These are phyloP conservation scores for Apiospora aurea DNA, from an alignment of 2,329 filamentous ascomycete species.

Conservation along the genomic window DNA sequence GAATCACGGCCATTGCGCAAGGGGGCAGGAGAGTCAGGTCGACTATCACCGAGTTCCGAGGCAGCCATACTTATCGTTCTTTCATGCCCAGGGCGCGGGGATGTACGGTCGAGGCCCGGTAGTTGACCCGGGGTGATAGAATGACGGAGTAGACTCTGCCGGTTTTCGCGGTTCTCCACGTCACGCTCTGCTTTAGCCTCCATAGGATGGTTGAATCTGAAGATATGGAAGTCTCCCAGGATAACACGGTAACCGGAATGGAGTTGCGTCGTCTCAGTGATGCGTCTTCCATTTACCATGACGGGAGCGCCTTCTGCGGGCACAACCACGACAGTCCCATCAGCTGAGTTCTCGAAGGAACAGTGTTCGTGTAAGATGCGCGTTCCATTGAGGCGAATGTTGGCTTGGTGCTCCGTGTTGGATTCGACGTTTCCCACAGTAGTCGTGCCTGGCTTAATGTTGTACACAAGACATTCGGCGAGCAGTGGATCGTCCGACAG, in stretches of 20 bases:
- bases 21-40: slow-evolving; percentile 81
- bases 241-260: slow-evolving; percentile 95
- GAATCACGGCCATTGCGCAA: slow-evolving; percentile 77
- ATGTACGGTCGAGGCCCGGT: slow-evolving; percentile 62
- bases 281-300: slow-evolving; percentile 95
- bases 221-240: slow-evolving; percentile 97
- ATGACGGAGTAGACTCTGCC: slow-evolving; percentile 85
- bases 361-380: slow-evolving; percentile 94
- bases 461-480: slow-evolving; percentile 96
- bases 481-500: slow-evolving; percentile 92
- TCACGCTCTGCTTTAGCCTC: slow-evolving; percentile 93
- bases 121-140: slow-evolving; percentile 72
- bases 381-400: slow-evolving; percentile 92
- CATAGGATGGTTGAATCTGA: slow-evolving; percentile 96
- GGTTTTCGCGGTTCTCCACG: slow-evolving; percentile 62
- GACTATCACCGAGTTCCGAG: slow-evolving; percentile 80
- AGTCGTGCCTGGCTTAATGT: slow-evolving; percentile 93
- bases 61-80: slow-evolving; percentile 79
- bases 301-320: slow-evolving; percentile 92
- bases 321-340: slow-evolving; percentile 90
- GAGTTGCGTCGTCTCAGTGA: slow-evolving; percentile 83
- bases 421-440: slow-evolving; percentile 94
- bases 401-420: slow-evolving; percentile 75
- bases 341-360: slow-evolving; percentile 84
- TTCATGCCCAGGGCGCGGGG: slow-evolving; percentile 74